phyloP scores from a whole-genome alignment of 108 stramenopile species.

The Fistulifera pelliculosa region DNA sequence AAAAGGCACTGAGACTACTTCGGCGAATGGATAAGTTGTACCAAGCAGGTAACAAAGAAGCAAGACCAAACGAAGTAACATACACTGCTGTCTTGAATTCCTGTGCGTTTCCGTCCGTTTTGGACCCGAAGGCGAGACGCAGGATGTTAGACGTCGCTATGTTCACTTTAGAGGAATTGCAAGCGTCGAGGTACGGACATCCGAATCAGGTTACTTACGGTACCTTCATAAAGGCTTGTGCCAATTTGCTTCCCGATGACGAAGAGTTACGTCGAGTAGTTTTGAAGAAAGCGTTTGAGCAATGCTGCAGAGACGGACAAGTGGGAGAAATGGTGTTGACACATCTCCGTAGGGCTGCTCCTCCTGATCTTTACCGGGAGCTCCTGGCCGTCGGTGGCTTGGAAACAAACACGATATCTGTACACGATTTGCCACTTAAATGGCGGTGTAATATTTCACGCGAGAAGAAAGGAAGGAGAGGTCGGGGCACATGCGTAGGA shows the following conservation, averaged over 20 bases:
- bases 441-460: slow-evolving; percentile 1
- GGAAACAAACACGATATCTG: neutral
- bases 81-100: slow-evolving; percentile 40
- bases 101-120: slow-evolving; percentile 29
- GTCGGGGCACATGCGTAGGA: too few relatives aligned
- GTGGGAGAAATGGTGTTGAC: slow-evolving; percentile 57
- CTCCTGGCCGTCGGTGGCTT: slow-evolving; percentile 9
- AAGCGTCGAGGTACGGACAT: slow-evolving; percentile 22
- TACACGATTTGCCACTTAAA: neutral
- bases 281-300: slow-evolving; percentile 27
- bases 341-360: slow-evolving; percentile 40
- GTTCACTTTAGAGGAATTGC: slow-evolving; percentile 35
- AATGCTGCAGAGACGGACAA: slow-evolving; percentile 38
- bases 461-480: neutral
- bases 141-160: slow-evolving; percentile 34
- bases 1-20: slow-evolving; percentile 30
- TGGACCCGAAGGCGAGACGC: slow-evolving; percentile 15
- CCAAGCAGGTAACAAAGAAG: slow-evolving; percentile 33
- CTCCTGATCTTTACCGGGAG: slow-evolving; percentile 32
- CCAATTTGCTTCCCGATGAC: slow-evolving; percentile 34
- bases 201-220: slow-evolving; percentile 68
- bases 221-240: slow-evolving; percentile 56
- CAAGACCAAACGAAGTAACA: slow-evolving; percentile 32
- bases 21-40: slow-evolving; percentile 40
- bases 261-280: slow-evolving; percentile 23